Base-by-base conservation (phyloP, 192 early-diverging fungal genomes). In the Jimgerdemannia flammicorona region DNA sequence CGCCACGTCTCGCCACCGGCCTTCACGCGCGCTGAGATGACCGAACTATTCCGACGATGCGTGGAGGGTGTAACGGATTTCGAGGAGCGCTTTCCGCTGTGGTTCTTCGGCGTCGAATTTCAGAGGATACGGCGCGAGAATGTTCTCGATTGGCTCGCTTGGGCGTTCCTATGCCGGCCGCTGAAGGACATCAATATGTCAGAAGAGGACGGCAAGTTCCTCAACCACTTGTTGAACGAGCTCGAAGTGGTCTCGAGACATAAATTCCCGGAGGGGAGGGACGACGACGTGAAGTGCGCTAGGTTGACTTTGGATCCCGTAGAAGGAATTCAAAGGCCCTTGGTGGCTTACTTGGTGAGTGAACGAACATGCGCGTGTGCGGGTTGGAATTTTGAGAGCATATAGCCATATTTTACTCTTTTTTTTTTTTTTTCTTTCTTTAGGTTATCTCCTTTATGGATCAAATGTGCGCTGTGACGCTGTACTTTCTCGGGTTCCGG, bases 221-320 rank as follows among this genome's bases (percentile, higher is more conserved):
- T 63, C 3, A 64, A 66, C 3, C 44, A 73, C 43, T 73, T 77
- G 43, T 3, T 80, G 9, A 67, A 77, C 63, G 67, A 68, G 44
- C 72, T 80, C 72, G 67, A 68, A 18, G 19, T 14, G 67, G 19
- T 4, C 7, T 40, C 67, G 19, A 2, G 18, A 18, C 40, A 68
- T 41, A 73, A 74, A 40, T 77, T 83, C 10, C 19, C 66, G 10
- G 49, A 44, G 20, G 81, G 81, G 14, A 74, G 75, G 40, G 76
- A 79, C 11, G 75, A 65, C 17, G 72, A 71, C 0, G 41, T 83
- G 4, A 65, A 69, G 39, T 71, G 77, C 3, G 71, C 64, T 40
- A 72, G 81, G 10, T 54, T 83, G 20, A 83, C 71, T 63, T 66
- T 83, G 29, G 81, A 83, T 44, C 81, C 81, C 4, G 75, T 83